These are phyloP conservation scores for Penicillium lividum DNA, from an alignment of 495 filamentous ascomycete genomes.

Conservation along the genomic window DNA sequence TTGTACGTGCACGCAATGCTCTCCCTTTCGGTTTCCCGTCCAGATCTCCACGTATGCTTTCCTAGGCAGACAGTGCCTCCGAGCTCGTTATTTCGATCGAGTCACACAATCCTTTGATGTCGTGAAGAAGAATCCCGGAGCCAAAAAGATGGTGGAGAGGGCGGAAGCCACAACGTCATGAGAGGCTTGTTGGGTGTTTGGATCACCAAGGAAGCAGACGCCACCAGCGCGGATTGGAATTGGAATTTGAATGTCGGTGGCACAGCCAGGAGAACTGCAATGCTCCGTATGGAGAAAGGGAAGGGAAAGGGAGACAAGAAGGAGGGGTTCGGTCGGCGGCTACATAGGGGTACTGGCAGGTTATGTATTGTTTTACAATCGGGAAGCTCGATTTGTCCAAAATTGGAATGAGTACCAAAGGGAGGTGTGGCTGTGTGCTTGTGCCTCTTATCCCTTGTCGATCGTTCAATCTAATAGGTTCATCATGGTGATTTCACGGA, in stretches of 20 bases:
- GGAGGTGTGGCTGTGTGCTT: no score
- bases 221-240: conserved; percentile 8
- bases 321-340: not conserved
- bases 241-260: not conserved
- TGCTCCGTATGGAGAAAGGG: not conserved
- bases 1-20: not conserved
- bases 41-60: not conserved
- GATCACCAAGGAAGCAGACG: conserved; percentile 7
- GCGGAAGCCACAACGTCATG: conserved; percentile 16
- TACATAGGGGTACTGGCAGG: no score
- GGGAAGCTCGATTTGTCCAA: no score
- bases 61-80: not conserved
- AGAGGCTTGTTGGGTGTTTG: not conserved
- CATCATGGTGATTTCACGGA: not conserved
- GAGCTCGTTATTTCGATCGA: not conserved
- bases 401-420: no score
- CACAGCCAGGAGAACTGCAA: not conserved
- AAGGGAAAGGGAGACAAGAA: not conserved
- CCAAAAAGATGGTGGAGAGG: not conserved
- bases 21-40: not conserved
- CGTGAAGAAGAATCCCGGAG: not conserved
- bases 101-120: not conserved
- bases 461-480: not conserved
- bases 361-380: no score
- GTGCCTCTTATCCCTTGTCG: not conserved